Base-by-base conservation (phyloP, 192 early-diverging fungal genomes). In the Rhizoclosmatium sp. region DNA sequence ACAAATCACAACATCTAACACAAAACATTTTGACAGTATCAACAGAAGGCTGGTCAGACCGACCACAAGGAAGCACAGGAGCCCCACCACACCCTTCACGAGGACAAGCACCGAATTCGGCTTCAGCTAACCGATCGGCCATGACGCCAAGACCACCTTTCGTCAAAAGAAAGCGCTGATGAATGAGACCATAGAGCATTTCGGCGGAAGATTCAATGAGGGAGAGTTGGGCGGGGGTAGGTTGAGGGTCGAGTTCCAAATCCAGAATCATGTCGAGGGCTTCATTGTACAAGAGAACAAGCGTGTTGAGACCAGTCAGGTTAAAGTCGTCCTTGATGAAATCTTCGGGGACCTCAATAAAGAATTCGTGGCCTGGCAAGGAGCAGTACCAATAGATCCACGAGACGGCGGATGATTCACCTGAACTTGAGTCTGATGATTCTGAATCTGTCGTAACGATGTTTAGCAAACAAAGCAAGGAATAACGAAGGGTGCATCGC, bases 261-360 rank as follows among this genome's bases (percentile, higher is more conserved):
- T 99, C 98, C 72, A 99, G 86, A 71, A 99, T 98, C 91, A 95
- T 93, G 81, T 99, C 96, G 16, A 99, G 86, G 2, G 97, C 95
- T 83, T 97, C 95, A 80, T 92, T 89, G 84, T 96, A 98, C 73
- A 93, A 91, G 41, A 93, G 93, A 0, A 98, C 93, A 16, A 91
- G 85, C 19, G 91, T 85, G 80, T 86, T 87, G 21, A 99, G 89
- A 54, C 98, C 98, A n/a, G 94, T 97, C 78, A 99, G 85, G 83
- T 99, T 99, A 85, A 99, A 99, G 76, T 97, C 96, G 82, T 99
- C 98, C 78, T 95, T 93, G 72, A 98, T 96, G 65, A 86, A 87
- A 39, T 84, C 83, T 58, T 87, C 86, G 2, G 87, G 84, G 7
- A 88, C 84, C 75, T 89, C 89, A 49, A 85, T 58, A 51, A 90